phyloP scores from a whole-genome alignment of 805 yeast species.

The Metschnikowia anglica region DNA sequence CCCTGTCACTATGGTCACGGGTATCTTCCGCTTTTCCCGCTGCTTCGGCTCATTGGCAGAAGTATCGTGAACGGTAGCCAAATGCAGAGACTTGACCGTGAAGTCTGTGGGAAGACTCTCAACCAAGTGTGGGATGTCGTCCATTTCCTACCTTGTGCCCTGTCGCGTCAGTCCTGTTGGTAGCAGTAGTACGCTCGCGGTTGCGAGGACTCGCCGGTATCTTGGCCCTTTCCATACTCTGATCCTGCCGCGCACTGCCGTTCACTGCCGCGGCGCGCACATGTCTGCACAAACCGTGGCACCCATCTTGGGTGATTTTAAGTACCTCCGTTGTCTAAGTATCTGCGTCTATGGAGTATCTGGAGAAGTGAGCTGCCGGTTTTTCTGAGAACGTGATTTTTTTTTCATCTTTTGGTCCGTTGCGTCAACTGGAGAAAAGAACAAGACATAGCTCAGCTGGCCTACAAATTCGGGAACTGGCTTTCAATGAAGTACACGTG shows the following conservation, averaged over 20 bases:
- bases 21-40: constrained; percentile 50
- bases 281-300: neutral
- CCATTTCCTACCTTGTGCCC: too few relatives aligned
- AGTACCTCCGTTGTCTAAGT: neutral
- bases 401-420: neutral
- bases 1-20: constrained; percentile 91
- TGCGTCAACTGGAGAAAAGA: neutral
- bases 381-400: neutral
- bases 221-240: neutral
- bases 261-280: constrained; percentile 1
- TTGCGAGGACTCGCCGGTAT: too few relatives aligned
- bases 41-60: constrained; percentile 4
- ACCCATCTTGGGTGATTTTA: neutral
- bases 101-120: constrained; percentile 26
- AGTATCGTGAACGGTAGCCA: constrained; percentile 15
- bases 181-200: too few relatives aligned
- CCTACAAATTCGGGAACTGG: too few relatives aligned
- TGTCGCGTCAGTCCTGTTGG: too few relatives aligned
- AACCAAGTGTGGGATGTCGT: constrained; percentile 38
- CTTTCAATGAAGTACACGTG: constrained; percentile 17
- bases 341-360: neutral
- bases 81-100: constrained; percentile 15
- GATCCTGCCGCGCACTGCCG: neutral
- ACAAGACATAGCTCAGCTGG: neutral
- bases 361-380: neutral